phyloP scores from a whole-genome alignment of 2,329 filamentous ascomycete species.

The Xylariaceae sp. region DNA sequence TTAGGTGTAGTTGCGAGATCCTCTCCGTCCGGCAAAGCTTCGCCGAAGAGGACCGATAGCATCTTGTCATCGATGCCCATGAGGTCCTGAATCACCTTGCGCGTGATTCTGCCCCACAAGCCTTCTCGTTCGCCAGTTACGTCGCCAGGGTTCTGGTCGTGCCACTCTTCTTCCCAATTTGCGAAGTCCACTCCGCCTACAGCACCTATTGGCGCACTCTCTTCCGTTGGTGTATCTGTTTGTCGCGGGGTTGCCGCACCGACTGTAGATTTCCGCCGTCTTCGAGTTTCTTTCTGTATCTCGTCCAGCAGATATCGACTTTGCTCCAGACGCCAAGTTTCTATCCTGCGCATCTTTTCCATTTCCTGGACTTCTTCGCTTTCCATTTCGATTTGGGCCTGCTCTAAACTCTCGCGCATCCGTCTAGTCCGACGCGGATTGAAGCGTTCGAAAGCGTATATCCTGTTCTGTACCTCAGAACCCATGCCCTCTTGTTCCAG shows the following conservation, averaged over 20 bases:
- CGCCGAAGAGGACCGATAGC: slow-evolving; percentile 83
- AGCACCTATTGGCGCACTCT: slow-evolving; percentile 28
- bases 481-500: slow-evolving; percentile 55
- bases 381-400: slow-evolving; percentile 50
- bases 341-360: slow-evolving; percentile 80
- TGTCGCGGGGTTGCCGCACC: slow-evolving; percentile 17
- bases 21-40: slow-evolving; percentile 60
- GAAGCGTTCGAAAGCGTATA: slow-evolving; percentile 86
- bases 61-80: slow-evolving; percentile 87
- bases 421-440: slow-evolving; percentile 67
- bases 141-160: slow-evolving; percentile 49
- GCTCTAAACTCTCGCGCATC: slow-evolving; percentile 51
- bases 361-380: slow-evolving; percentile 59
- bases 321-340: slow-evolving; percentile 89
- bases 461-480: slow-evolving; percentile 69
- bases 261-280: slow-evolving; percentile 51
- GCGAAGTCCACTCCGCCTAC: slow-evolving; percentile 36
- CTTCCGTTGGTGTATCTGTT: slow-evolving; percentile 31
- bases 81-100: slow-evolving; percentile 81
- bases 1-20: slow-evolving; percentile 48
- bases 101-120: slow-evolving; percentile 77
- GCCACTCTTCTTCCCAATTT: slow-evolving; percentile 45
- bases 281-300: slow-evolving; percentile 79
- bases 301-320: slow-evolving; percentile 82
- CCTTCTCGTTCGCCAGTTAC: slow-evolving; percentile 55